Base-by-base conservation (phyloP, 169 alveolate genomes). In the Babesia ovata region DNA sequence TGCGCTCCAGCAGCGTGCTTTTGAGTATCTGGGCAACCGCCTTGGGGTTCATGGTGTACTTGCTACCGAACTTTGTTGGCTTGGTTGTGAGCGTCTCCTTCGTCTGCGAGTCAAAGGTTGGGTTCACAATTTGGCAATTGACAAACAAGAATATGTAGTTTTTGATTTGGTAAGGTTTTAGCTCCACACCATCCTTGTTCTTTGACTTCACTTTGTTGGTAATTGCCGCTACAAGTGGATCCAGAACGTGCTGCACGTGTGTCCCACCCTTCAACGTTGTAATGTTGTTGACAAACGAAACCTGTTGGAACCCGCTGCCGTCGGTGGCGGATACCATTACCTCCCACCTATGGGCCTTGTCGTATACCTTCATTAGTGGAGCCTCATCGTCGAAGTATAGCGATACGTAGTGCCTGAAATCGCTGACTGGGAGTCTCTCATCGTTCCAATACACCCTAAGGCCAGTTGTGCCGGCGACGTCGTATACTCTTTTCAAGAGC, bases 41-140 rank as follows among this genome's bases (percentile, higher is more conserved):
- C 75, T 94, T 94, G 14, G 95, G 98, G 46, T 95, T 63, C 66
- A 97, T 79, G 29, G 85, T 91, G 78, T 94, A 96, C 50, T 90
- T 88, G 54, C 96, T 87, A 0, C 99, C 99, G 81, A 97, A 97
- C 52, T 92, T 91, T 16, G 90, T 85, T 0, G 92, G 87, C 67
- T 96, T 96, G 36, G 98, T 93, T 1, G 99, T 97, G 71, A 98
- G 81, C 26, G 99, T 95, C 72, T 98, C 99, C 87, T 94, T 66
- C 7, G 99, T 98, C 85, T 98, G 99, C 17, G 99, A 97, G 85
- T 98, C 99, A 90, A 98, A 98, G 11, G 99, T 94, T 0, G 99
- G 99, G 90, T 98, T 98, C 75, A 93, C 99, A 58, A 98, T 96
- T 71, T 92, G 94, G 59, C 99, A 94, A 85, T 97, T 97, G 56